Conservation (phyloP, 306 rosid genomes). For the Fragaria iinumae region DNA sequence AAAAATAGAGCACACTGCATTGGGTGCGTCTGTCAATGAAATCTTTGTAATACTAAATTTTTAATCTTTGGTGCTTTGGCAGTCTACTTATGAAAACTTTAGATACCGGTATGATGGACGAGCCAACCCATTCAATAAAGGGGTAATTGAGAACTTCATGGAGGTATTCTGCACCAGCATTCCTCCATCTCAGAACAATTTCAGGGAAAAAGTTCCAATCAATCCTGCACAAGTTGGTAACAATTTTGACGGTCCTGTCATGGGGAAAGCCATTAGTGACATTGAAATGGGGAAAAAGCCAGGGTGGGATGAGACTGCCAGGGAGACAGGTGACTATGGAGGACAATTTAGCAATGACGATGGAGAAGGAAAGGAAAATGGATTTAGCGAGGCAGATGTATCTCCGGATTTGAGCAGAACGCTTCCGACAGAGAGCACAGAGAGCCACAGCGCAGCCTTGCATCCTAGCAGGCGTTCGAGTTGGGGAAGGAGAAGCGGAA, state of each 20-base stretch:
- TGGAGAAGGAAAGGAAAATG: constrained; percentile 36
- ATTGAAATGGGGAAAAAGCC: constrained; percentile 45
- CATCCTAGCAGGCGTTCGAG: constrained; percentile 26
- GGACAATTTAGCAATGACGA: constrained; percentile 32
- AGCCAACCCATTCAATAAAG: constrained; percentile 56
- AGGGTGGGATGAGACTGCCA: constrained; percentile 35
- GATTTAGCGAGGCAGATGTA: constrained; percentile 23
- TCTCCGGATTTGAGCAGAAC: constrained; percentile 41
- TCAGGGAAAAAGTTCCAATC: constrained; percentile 53
- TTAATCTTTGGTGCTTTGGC: constrained; percentile 21
- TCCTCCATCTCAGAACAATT: constrained; percentile 62
- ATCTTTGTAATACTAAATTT: neutral
- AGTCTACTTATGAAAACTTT: constrained; percentile 79
- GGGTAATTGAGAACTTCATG: constrained; percentile 45
- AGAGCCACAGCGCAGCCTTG: constrained; percentile 28
- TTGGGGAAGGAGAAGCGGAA: constrained; percentile 44
- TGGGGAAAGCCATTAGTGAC: constrained; percentile 38
- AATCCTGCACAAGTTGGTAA: constrained; percentile 32
- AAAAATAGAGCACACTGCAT: neutral
- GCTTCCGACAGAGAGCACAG: constrained; percentile 35
- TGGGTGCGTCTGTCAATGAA: neutral
- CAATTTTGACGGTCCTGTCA: constrained; percentile 36
- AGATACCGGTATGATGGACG: constrained; percentile 59
- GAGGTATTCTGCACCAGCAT: constrained; percentile 55
- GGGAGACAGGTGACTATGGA: constrained; percentile 31